These are phyloP conservation scores for Phytophthora niederhauseri DNA, from an alignment of 352 stramenopile genomes.

Conservation along the genomic window DNA sequence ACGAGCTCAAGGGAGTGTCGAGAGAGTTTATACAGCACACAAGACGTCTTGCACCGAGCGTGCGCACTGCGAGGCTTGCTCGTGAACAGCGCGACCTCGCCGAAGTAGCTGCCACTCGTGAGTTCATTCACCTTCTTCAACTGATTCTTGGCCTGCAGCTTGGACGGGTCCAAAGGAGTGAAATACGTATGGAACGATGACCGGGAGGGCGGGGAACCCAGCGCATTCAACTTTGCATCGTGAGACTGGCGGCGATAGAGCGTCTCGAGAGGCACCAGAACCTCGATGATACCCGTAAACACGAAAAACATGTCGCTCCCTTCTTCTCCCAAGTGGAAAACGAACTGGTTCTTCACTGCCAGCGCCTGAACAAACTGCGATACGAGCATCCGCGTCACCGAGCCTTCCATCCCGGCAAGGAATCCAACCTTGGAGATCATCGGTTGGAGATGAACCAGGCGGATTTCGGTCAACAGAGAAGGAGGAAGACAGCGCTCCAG, in stretches of 20 bases:
- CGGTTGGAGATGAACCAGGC: constrained; percentile 55
- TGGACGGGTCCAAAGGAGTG: constrained; percentile 28
- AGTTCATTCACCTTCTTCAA: constrained; percentile 70
- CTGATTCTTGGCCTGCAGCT: constrained; percentile 30
- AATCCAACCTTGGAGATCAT: constrained; percentile 69
- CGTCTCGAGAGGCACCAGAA: constrained; percentile 46
- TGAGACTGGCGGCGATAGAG: constrained; percentile 37
- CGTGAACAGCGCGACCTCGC: constrained; percentile 60
- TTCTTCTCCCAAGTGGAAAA: constrained; percentile 52
- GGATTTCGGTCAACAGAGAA: constrained; percentile 60
- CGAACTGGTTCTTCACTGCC: constrained; percentile 51
- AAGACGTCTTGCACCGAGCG: constrained; percentile 56
- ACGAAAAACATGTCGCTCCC: constrained; percentile 71
- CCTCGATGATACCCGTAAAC: constrained; percentile 58
- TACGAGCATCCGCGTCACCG: constrained; percentile 60
- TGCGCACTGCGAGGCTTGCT: constrained; percentile 53
- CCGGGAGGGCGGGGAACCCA: constrained; percentile 17
- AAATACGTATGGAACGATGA: constrained; percentile 30
- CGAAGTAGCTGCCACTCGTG: constrained; percentile 56
- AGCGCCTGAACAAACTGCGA: constrained; percentile 56
- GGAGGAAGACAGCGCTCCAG: constrained; percentile 54
- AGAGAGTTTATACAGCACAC: constrained; percentile 61
- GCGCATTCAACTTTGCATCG: constrained; percentile 27
- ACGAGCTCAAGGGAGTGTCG: constrained; percentile 57
- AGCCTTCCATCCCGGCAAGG: constrained; percentile 53